Evolutionary conservation across 2,329 filamentous ascomycete genomes (phyloP), one percentile per base, ranked within the genome.

Genomic region (Neoscytalidium dimidiatum): DNA sequence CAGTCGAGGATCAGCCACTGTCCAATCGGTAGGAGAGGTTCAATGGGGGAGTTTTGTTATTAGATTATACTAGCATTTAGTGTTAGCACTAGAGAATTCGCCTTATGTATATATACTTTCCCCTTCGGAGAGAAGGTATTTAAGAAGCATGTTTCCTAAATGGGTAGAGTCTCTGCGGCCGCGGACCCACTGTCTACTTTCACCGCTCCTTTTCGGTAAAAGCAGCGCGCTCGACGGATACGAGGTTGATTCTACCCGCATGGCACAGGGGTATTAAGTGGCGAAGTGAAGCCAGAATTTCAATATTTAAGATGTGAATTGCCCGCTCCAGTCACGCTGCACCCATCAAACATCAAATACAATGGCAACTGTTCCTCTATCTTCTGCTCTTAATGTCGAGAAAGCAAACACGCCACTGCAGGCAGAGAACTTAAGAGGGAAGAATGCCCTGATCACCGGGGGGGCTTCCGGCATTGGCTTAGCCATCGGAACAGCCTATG

Each of bases 391-490:
- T 13, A 26, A 43, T 13, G 2, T 5, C n/a, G 57, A 46, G 1
- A 43, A 48, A 2, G 57, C 21, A 21, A 61, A 61, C 26, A 61
- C 28, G 1, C 28, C 19, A 5, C 43, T 35, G 5, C 11, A 26
- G 26, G 57, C 41, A 3, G 31, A 33, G 0, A 61, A 61, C 13
- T 17, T 64, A 11, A n/a, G 17, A 17, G 61, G 61, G 17, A 31
- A 29, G n/a, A 64, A 64, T 31, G 48, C 38, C 11, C 28, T 64
- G 48, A 56, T 64, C 14, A 64, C 62, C 17, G 62, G 62, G 33
- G 62, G 62, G 11, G 49, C 62, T 8, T 64, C 62, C 1, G 49
- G 62, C 7, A 28, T 64, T n/a, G 41, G 62, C 26, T 26, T 43
- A 4, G 62, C 38, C 23, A 46, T 64, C 14, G 62, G 38, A 9